Evolutionary conservation across 2,329 filamentous ascomycete genomes (phyloP).

Genomic region (Cladophialophora bantiana): DNA sequence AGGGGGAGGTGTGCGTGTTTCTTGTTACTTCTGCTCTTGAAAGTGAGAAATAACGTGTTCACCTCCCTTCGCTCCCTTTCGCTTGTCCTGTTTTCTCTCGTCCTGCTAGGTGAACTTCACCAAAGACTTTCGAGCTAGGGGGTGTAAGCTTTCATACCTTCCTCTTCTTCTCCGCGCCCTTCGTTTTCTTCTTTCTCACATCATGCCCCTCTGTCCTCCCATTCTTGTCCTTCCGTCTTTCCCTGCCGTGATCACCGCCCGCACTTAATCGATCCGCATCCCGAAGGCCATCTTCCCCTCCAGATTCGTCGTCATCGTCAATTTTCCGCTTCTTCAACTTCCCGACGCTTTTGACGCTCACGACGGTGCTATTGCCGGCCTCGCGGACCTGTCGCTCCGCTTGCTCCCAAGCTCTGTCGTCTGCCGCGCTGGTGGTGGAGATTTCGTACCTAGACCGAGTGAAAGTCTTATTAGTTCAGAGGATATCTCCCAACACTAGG

Average conservation of each 20-base stretch:
- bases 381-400: constrained; percentile 76
- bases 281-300: constrained; percentile 46
- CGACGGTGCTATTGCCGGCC: constrained; percentile 65
- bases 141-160: background rate
- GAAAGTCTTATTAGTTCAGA: constrained; percentile 50
- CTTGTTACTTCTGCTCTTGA: no score
- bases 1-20: no score
- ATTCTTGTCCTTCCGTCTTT: constrained; percentile 11
- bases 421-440: constrained; percentile 48
- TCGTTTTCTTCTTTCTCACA: constrained; percentile 45
- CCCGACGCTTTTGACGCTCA: constrained; percentile 83
- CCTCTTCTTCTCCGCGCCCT: constrained; percentile 20
- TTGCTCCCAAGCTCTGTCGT: constrained; percentile 61
- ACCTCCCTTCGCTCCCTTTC: no score
- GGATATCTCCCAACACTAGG: constrained; percentile 17
- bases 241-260: background rate
- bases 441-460: constrained; percentile 53
- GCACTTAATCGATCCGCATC: background rate
- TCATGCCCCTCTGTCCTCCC: constrained; percentile 47
- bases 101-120: no score
- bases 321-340: constrained; percentile 73
- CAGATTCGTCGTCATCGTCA: constrained; percentile 58
- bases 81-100: no score
- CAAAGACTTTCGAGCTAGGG: no score
- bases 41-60: no score